These are phyloP conservation scores for Claviceps cyperi DNA, from an alignment of 2,329 filamentous ascomycete species.

Conservation along the genomic window DNA sequence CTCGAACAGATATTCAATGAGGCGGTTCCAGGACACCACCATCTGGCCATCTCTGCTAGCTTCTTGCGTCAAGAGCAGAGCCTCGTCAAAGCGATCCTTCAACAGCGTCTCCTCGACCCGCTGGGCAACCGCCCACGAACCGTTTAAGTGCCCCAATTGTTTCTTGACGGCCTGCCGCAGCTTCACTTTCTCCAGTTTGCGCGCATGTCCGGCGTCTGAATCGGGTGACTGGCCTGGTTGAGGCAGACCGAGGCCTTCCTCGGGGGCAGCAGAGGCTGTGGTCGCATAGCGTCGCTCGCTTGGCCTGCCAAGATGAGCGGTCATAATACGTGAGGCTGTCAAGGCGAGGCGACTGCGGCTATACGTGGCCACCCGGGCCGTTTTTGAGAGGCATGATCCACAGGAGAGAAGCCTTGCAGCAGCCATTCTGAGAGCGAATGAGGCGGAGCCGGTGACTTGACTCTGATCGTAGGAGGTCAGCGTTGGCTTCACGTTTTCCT, in stretches of 20 bases:
- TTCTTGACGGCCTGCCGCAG: slow-evolving; percentile 28
- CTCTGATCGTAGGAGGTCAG: background rate
- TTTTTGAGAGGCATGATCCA: slow-evolving; percentile 14
- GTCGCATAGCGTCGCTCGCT: slow-evolving; percentile 8
- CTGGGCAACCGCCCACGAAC: slow-evolving; percentile 59
- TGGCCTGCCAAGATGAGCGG: slow-evolving; percentile 5
- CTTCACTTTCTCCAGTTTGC: slow-evolving; percentile 13
- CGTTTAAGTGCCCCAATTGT: slow-evolving; percentile 48
- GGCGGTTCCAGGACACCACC: slow-evolving; percentile 74
- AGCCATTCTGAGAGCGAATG: slow-evolving; percentile 10
- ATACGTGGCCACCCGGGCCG: slow-evolving; percentile 9
- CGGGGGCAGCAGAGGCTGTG: background rate
- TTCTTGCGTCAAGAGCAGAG: slow-evolving; percentile 50
- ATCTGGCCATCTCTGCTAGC: slow-evolving; percentile 52
- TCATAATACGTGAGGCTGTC: background rate
- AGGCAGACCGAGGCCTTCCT: slow-evolving; percentile 10
- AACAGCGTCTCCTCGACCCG: slow-evolving; percentile 48
- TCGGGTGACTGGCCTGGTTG: slow-evolving; percentile 10
- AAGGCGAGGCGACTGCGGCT: background rate
- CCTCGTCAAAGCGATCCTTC: slow-evolving; percentile 48
- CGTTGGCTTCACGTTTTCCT: too few relatives aligned
- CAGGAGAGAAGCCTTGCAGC: slow-evolving; percentile 14
- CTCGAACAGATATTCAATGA: slow-evolving; percentile 58
- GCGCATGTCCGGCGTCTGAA: slow-evolving; percentile 3
- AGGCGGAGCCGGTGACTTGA: background rate